Conservation (phyloP, 2,329 filamentous ascomycete species). For the Epichloe aotearoae region DNA sequence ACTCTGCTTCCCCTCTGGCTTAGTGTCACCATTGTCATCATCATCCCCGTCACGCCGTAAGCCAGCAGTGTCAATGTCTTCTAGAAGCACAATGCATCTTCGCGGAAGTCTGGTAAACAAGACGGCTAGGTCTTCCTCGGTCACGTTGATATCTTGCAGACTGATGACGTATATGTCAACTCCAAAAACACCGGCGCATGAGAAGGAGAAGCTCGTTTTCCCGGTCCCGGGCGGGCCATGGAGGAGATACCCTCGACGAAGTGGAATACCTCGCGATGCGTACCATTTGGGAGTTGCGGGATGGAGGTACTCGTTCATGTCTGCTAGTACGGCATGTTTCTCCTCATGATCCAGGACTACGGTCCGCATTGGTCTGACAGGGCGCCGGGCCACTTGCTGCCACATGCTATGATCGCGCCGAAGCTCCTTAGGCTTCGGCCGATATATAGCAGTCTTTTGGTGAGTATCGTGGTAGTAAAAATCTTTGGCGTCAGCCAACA, state of each 20-base stretch:
- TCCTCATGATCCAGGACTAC: constrained; percentile 58
- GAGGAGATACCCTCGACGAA: constrained; percentile 66
- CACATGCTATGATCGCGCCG: constrained; percentile 36
- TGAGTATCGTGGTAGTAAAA: constrained; percentile 38
- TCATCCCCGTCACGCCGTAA: constrained; percentile 29
- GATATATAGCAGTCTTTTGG: constrained; percentile 45
- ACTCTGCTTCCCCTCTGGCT: constrained; percentile 3
- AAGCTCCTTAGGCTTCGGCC: constrained; percentile 32
- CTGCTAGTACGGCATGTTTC: constrained; percentile 52
- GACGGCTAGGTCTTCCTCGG: constrained; percentile 44
- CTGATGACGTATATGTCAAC: constrained; percentile 53
- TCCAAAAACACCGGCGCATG: constrained; percentile 51
- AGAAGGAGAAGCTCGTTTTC: constrained; percentile 56
- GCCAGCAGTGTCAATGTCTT: constrained; percentile 53
- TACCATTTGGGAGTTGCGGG: constrained; percentile 61
- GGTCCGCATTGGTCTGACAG: constrained; percentile 58
- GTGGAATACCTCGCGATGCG: constrained; percentile 59
- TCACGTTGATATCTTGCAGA: constrained; percentile 42
- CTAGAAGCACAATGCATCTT: constrained; percentile 51
- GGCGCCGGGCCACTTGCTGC: constrained; percentile 46
- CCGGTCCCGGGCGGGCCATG: constrained; percentile 64
- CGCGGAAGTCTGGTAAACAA: constrained; percentile 49
- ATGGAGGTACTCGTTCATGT: constrained; percentile 69
- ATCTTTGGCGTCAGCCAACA: constrained; percentile 40
- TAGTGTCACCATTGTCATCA: constrained; percentile 13